Base-by-base conservation (phyloP, 306 rosid species). In the Ceratonia siliqua region DNA sequence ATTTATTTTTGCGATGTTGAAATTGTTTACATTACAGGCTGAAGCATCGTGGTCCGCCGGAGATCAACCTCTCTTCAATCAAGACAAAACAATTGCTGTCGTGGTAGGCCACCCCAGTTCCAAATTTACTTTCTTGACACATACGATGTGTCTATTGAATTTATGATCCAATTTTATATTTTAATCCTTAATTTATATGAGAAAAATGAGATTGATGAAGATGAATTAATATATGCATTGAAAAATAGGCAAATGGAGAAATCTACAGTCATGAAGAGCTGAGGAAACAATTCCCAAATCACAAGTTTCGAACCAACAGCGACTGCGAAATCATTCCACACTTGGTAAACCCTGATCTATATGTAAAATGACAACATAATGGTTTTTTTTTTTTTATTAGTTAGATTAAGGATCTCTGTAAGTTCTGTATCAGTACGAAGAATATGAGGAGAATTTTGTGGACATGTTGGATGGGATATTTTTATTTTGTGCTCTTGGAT, bases 391-490 rank as follows among this genome's bases (percentile, higher is more conserved):
- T n/a, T n/a, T n/a, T n/a, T n/a, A n/a, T n/a, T n/a, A 39, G 38
- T 33, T 33, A 33, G 38, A 48, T n/a, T 6, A 48, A 20, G 12
- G 20, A 6, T 5, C 11, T 18, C 27, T 6, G 27, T 6, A 50
- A 5, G 3, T 50, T 50, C 1, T 6, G 8, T 2, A 53, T 53
- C 15, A 86, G 90, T 89, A 89, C 36, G 93, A 89, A 72, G 90
- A 86, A 50, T 65, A 61, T 78, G 93, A 89, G 10, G 93, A 86
- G 22, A 64, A 65, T 38, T 89, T 82, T 24, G 80, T 89, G 55
- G 87, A 78, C 70, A 89, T 84, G 90, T 66, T 89, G 42, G 93
- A 89, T 41, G 90, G 93, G 14, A 84, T 86, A 62, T 89, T 89
- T 35, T 83, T 89, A 3, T 88, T 86, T 27, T 5, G 52, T 46